Evolutionary conservation across 2,329 filamentous ascomycete species (phyloP).

Genomic region (Davidsoniella australis): DNA sequence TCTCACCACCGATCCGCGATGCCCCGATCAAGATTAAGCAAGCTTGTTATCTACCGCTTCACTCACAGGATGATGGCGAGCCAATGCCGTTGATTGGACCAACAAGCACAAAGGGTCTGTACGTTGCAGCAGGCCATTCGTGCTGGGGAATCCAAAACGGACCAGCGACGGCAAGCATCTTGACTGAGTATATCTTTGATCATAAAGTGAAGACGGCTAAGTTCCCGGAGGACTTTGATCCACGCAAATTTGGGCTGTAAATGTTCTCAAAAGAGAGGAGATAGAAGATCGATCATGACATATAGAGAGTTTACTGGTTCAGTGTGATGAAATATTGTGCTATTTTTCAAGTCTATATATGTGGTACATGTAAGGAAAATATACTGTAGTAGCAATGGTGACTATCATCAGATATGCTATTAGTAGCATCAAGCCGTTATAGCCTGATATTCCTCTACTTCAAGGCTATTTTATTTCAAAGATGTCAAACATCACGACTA

Average conservation of each 20-base stretch:
- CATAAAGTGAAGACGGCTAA: conserved; percentile 45
- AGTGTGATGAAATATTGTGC: background rate
- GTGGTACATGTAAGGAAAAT: too few relatives aligned
- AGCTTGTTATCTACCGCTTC: conserved; percentile 83
- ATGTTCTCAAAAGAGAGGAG: background rate
- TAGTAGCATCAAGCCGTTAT: too few relatives aligned
- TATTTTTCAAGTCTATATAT: background rate
- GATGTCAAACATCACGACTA: too few relatives aligned
- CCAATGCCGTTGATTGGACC: conserved; percentile 59
- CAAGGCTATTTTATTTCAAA: too few relatives aligned
- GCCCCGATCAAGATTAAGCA: conserved; percentile 59
- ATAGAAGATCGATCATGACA: background rate
- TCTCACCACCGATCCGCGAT: conserved; percentile 48
- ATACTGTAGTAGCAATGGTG: too few relatives aligned
- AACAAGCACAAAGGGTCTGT: conserved; percentile 55
- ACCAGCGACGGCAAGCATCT: conserved; percentile 62
- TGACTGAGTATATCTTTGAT: conserved; percentile 65
- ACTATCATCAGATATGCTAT: too few relatives aligned
- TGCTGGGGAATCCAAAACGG: conserved; percentile 98
- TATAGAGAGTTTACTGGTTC: background rate
- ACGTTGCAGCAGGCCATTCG: conserved; percentile 77
- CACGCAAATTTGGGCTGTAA: conserved; percentile 32
- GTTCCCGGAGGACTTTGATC: conserved; percentile 43
- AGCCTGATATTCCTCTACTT: too few relatives aligned
- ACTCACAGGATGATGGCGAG: conserved; percentile 41